A percentile compares a stretch with the other conserved stretches of the same genome.
phyloP scores from a whole-genome alignment of 495 filamentous ascomycete genomes.

The Penicillium waksmanii region DNA sequence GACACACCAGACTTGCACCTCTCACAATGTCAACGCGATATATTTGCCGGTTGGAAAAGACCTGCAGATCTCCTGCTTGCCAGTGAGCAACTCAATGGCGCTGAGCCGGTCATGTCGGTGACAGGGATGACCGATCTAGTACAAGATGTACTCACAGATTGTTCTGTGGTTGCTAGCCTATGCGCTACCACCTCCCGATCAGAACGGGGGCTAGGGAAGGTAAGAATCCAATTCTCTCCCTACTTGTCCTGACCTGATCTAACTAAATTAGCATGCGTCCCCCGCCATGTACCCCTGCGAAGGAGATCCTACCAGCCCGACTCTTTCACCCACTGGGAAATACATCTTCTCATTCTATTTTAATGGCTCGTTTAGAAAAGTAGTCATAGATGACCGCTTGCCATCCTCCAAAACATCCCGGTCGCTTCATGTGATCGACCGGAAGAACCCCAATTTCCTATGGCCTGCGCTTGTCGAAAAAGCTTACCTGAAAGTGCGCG shows the following conservation, averaged over 20 bases:
- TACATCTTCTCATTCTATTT: slow-evolving; percentile 93
- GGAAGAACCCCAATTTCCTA: slow-evolving; percentile 72
- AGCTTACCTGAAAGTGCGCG: slow-evolving; percentile 94
- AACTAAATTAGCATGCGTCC: slow-evolving; percentile 61
- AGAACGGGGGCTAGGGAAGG: slow-evolving; percentile 62
- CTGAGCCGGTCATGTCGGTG: slow-evolving; percentile 55
- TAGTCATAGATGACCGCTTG: slow-evolving; percentile 89
- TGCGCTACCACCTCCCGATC: slow-evolving; percentile 76
- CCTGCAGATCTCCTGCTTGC: slow-evolving; percentile 58
- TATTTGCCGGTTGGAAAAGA: slow-evolving; percentile 82
- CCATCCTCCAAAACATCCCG: slow-evolving; percentile 74
- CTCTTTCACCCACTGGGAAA: slow-evolving; percentile 75
- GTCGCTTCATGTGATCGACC: slow-evolving; percentile 84
- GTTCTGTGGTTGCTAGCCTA: slow-evolving; percentile 94
- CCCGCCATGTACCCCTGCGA: slow-evolving; percentile 77
- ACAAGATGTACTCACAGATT: slow-evolving; percentile 93
- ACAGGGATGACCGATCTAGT: slow-evolving; percentile 71
- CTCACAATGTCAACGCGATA: slow-evolving; percentile 68
- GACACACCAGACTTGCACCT: slow-evolving; percentile 70
- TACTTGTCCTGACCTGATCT: slow-evolving; percentile 10
- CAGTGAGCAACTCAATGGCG: slow-evolving; percentile 6
- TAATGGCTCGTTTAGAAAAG: slow-evolving; percentile 88
- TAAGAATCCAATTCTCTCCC: slow-evolving; percentile 29
- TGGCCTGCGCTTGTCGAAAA: slow-evolving; percentile 98
- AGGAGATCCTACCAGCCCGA: slow-evolving; percentile 52